phyloP scores from a whole-genome alignment of 495 filamentous ascomycete genomes.

The Neurospora sp. region DNA sequence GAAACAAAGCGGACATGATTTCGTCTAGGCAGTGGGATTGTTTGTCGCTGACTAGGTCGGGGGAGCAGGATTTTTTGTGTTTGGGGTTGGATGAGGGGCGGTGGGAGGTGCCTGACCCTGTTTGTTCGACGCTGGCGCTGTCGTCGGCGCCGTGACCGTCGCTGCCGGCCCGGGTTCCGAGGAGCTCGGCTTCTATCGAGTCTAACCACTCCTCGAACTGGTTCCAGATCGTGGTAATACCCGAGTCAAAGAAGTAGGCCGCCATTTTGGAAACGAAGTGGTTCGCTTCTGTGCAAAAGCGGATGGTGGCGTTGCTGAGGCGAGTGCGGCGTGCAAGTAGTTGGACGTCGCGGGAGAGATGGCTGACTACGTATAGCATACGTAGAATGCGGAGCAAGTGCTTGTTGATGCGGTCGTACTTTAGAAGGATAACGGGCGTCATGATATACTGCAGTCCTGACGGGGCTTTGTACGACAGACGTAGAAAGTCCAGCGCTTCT shows the following conservation, averaged over 20 bases:
- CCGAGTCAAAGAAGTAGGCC: conserved; percentile 67
- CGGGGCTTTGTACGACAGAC: conserved; percentile 75
- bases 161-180: conserved; percentile 15
- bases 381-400: conserved; percentile 65
- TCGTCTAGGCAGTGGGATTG: conserved; percentile 71
- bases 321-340: background rate
- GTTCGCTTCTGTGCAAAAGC: conserved; percentile 65
- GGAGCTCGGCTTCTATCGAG: conserved; percentile 45
- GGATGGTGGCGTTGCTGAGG: conserved; percentile 35
- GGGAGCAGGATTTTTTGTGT: conserved; percentile 30
- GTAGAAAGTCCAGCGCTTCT: conserved; percentile 83
- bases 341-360: conserved; percentile 46
- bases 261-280: conserved; percentile 63
- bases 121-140: conserved; percentile 40
- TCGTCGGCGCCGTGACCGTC: conserved; percentile 17
- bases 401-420: conserved; percentile 78
- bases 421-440: conserved; percentile 51
- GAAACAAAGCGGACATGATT: conserved; percentile 64
- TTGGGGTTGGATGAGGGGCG: conserved; percentile 51
- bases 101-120: conserved; percentile 37
- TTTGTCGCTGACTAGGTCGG: conserved; percentile 54
- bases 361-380: conserved; percentile 68
- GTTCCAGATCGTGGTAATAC: conserved; percentile 60
- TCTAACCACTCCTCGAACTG: conserved; percentile 56
- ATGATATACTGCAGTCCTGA: conserved; percentile 62